Conservation (phyloP, 2,329 filamentous ascomycete species). For the Pseudogymnoascus destructans region DNA sequence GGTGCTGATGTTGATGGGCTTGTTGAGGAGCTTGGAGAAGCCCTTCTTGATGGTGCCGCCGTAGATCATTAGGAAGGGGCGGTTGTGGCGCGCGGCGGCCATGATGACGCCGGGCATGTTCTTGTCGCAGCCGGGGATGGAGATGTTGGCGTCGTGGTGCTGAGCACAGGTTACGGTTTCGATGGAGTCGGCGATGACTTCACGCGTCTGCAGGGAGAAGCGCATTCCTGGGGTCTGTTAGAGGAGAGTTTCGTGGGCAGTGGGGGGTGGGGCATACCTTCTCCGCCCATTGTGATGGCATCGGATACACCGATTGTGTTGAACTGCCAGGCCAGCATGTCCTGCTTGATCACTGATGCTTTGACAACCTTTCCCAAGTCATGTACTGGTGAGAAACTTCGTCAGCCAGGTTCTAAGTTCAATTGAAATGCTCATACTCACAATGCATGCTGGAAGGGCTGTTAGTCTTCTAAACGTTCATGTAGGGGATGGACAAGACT, state of each 20-base stretch:
- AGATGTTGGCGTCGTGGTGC: conserved; percentile 83
- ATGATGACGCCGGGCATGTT: conserved; percentile 93
- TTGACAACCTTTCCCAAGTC: conserved; percentile 84
- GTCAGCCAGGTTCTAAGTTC: neutral
- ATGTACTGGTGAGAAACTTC: conserved; percentile 41
- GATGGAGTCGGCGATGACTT: conserved; percentile 88
- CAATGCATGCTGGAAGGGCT: conserved; percentile 34
- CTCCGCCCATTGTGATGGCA: conserved; percentile 88
- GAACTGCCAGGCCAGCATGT: conserved; percentile 90
- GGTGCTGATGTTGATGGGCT: conserved; percentile 74
- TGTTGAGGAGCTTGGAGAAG: conserved; percentile 62
- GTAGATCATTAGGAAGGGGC: conserved; percentile 91
- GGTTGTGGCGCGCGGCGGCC: conserved; percentile 81
- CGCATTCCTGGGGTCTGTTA: conserved; percentile 59
- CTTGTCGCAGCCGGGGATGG: conserved; percentile 91
- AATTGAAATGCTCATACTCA: conserved; percentile 22
- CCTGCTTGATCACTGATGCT: conserved; percentile 62
- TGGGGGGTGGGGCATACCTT: conserved; percentile 41
- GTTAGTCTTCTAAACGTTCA: conserved; percentile 13
- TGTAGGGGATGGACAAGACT: conserved; percentile 26
- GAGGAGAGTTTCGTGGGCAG: neutral
- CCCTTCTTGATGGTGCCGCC: conserved; percentile 83
- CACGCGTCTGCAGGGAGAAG: conserved; percentile 78
- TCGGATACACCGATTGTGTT: conserved; percentile 83
- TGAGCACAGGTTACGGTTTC: conserved; percentile 89